Base-by-base conservation (phyloP, 192 early-diverging fungal genomes). In the Coemansia reversa region DNA sequence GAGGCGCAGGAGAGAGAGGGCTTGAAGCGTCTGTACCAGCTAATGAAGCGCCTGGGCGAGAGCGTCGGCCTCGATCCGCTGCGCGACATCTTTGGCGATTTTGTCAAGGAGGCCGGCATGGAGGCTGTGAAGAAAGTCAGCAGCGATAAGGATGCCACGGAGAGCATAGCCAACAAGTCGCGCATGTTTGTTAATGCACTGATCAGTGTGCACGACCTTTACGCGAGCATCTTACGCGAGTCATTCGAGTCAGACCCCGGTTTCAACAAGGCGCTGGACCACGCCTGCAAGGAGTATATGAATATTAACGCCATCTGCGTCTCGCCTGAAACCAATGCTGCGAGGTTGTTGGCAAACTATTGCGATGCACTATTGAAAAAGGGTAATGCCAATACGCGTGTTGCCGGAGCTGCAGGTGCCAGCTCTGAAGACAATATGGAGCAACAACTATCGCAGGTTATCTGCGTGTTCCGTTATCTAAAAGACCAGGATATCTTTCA, bases 401-500 rank as follows among this genome's bases (percentile, higher is more conserved):
- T 52, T 14, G 69, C 66, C 0, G 78, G 78, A 0, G 66, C 78
- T 0, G 66, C 60, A 64, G 70, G 69, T n/a, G 79, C 72, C 39
- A 71, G 66, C 51, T 70, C 70, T 47, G 79, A 84, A 53, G 71
- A 69, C 48, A 76, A 72, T 30, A 67, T 81, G 29, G 86, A 87
- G 63, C 70, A 74, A 33, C 67, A 73, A 51, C 72, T 87, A 28
- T 49, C 70, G 48, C 75, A 70, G 59, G 71, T 82, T 20, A 94
- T 99, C 85, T 95, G 89, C 5, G 87, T 99, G 14, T 97, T 94
- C 80, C 93, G 95, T 74, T 99, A 93, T 72, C 86, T 99, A 47
- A 94, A 94, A 62, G 94, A 96, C 84, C 92, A 94, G 74, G 97
- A 99, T 72, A 93, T 99, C 28, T 99, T 98, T 84, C 95, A 97